Base-by-base conservation (phyloP, 768 basidiomycete genomes). In the Lactifluus volemus region DNA sequence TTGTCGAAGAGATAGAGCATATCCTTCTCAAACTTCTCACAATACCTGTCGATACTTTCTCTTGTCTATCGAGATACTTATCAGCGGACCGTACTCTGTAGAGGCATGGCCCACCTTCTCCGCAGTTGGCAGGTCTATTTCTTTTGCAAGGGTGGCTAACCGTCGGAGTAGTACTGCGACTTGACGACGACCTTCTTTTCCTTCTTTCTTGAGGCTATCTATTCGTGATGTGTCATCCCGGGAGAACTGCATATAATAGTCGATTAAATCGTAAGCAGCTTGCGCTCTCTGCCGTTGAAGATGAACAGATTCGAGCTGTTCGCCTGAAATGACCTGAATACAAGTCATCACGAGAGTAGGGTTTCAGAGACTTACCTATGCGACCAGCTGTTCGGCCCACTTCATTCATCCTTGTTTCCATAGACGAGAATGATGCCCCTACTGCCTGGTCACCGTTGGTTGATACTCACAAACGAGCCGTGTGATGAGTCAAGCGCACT, bases 21-120 rank as follows among this genome's bases (percentile, higher is more conserved):
- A 70, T 98, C 96, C 75, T 96, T 98, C 73, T 99, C 97, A 65
- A 98, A 98, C 72, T 89, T 92, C 75, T 99, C 97, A 75, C 97
- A 97, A 68, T 98, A 98, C 70, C 88, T 89, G 68, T 98, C 96
- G 61, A 99, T 93, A 60, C 79, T 86, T 71, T 97, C 94, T 63
- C 90, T 79, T 2, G 94, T 93, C 88, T 95, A 68, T 3, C 11
- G 63, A n/a, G n/a, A 12, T 4, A 19, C 53, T 41, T 49, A 49
- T 12, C 15, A 50, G 30, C 15, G 17, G 5, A 32, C 32, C 50
- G 32, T 45, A 8, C 17, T 19, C 25, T 15, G 21, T 10, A n/a
- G 19, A 38, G n/a, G 34, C 11, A 49, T 25, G 12, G 65, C 75
- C 42, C 67, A 92, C 92, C 77, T 86, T 84, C 39, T 93, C 92